These are phyloP conservation scores for Cyanidium caldarium DNA, from an alignment of 23 red algal species.

Conservation along the genomic window DNA sequence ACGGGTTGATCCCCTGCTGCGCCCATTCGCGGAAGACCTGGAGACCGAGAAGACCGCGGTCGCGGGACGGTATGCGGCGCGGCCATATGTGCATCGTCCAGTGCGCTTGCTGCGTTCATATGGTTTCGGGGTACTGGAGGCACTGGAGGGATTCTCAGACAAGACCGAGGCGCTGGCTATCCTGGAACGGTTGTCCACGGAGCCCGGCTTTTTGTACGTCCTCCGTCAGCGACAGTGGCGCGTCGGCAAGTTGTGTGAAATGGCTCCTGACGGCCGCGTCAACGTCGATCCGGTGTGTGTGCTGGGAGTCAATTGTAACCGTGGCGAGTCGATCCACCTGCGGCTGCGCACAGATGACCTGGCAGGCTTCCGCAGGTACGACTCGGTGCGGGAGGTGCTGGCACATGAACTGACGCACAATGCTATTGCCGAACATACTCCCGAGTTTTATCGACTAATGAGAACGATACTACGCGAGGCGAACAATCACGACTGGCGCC, in stretches of 20 bases:
- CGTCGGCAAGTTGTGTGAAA: conserved; percentile 45
- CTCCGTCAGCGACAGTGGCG: conserved; percentile 45
- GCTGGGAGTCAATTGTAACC: conserved; percentile 40
- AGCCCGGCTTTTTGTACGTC: conserved; percentile 41
- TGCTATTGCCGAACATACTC: conserved; percentile 32
- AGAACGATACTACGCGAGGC: conserved; percentile 25
- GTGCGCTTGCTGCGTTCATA: too few species aligned
- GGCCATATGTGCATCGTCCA: too few species aligned
- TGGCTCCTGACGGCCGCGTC: conserved; percentile 60
- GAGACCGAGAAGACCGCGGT: too few species aligned
- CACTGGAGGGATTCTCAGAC: conserved; percentile 7
- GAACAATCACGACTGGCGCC: not conserved
- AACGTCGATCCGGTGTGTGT: conserved; percentile 86
- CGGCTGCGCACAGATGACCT: conserved; percentile 76
- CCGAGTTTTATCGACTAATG: conserved; percentile 69
- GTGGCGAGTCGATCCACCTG: conserved; percentile 40
- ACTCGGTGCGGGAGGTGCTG: conserved; percentile 45
- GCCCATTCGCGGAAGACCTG: too few species aligned
- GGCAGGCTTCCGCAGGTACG: conserved; percentile 43
- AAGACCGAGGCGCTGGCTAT: conserved; percentile 13
- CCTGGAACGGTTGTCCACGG: conserved; percentile 27
- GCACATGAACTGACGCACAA: conserved; percentile 79
- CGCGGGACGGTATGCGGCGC: too few species aligned
- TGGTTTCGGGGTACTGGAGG: conserved; percentile 3
- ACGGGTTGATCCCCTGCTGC: too few species aligned